Base-by-base conservation (phyloP, 2,329 filamentous ascomycete species). In the Calonectria ilicicola region DNA sequence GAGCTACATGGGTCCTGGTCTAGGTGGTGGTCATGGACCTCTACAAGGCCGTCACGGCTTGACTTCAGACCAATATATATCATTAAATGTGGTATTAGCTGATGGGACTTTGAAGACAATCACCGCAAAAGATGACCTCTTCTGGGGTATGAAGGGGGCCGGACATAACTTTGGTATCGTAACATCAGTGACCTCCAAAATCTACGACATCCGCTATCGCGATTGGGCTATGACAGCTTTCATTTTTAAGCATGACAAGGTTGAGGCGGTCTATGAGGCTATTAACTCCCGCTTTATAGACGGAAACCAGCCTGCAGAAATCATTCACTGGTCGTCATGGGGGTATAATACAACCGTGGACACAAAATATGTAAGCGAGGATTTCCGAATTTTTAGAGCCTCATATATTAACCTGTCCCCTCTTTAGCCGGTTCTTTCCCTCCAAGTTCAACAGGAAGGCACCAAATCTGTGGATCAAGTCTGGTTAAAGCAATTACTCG, bases 281-380 rank as follows among this genome's bases (percentile, higher is more conserved):
- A 84, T 84, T 23, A 90, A 90, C 65, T 76, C 87, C 6, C 73
- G 87, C 42, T 80, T 88, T 2, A 77, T 87, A 5, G 32, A 60
- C 23, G 83, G 84, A 38, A 85, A 82, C 3, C 86, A 87, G 78
- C 83, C 85, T 15, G 73, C 78, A 1, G 85, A 85, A 40, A 69
- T 90, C n/a, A 85, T 86, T 72, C 87, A 88, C 79, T 90, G 86
- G 86, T 86, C 85, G 0, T 88, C 87, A 78, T 87, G 85, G 84
- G 78, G 85, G 21, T 84, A 84, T 56, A 81, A 84, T 46, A 80
- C 85, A 3, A 77, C 77, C 15, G 69, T 82, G 3, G 87, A 89
- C 78, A 80, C 87, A 0, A 74, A 82, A 15, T 84, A 84, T 42
- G 84, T 85, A 49, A 78, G 82, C 77, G 1, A 35, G 32, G 6